Conservation (phyloP, 768 basidiomycete species). For the Phaeotremella fagi region DNA sequence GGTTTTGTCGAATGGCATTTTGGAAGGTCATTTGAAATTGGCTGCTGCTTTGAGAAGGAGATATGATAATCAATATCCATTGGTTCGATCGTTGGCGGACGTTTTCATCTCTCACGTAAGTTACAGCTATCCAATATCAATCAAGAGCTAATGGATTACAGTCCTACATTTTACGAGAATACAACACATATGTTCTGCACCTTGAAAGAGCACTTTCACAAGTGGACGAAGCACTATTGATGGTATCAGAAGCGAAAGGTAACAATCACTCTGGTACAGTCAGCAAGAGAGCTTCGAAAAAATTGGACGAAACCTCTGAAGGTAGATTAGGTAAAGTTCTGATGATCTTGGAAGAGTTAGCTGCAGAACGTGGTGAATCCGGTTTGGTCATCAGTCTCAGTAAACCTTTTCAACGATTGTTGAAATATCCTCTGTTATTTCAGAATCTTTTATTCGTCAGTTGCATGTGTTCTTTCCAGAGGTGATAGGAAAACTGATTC, state of each 20-base stretch:
- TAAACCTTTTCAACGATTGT: conserved; percentile 92
- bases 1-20: conserved; percentile 76
- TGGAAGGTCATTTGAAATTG: conserved; percentile 82
- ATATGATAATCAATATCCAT: conserved; percentile 92
- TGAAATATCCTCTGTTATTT: conserved; percentile 95
- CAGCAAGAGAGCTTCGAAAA: conserved; percentile 12
- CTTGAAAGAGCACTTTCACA: conserved; percentile 84
- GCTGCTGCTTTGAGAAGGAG: conserved; percentile 79
- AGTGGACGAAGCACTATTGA: conserved; percentile 71
- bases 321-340: conserved; percentile 15
- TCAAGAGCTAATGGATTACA: conserved; percentile 48
- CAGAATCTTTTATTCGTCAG: conserved; percentile 80
- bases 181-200: conserved; percentile 90
- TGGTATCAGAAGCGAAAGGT: conserved; percentile 10
- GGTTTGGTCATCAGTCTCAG: conserved; percentile 91
- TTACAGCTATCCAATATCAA: conserved; percentile 20
- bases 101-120: conserved; percentile 91
- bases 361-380: conserved; percentile 83
- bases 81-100: conserved; percentile 86
- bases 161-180: conserved; percentile 91
- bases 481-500: not conserved
- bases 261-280: conserved; percentile 1
- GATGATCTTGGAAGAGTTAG: conserved; percentile 62
- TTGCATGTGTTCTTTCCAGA: not conserved
- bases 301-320: conserved; percentile 16